Evolutionary conservation across 192 early-diverging fungal genomes (phyloP).

Genomic region (Geosiphon pyriformis): DNA sequence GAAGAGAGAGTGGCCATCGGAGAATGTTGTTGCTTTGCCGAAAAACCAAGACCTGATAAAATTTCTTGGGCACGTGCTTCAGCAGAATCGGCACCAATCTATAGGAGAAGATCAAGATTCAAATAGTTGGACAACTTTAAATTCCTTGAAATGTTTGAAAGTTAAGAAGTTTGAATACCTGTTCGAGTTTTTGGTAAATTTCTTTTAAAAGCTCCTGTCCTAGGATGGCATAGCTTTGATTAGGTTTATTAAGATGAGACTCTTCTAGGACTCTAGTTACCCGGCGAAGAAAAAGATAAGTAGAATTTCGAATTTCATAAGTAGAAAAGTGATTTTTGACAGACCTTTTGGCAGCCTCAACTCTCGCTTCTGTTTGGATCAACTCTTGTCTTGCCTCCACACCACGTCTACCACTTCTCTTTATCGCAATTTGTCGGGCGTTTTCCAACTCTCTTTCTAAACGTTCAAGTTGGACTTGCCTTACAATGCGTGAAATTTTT

Average conservation of each 20-base stretch:
- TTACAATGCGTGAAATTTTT: conserved; percentile 38
- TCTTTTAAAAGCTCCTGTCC: conserved; percentile 52
- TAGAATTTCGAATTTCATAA: no score
- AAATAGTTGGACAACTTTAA: no score
- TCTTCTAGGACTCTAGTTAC: not conserved
- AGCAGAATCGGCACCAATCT: conserved; percentile 57
- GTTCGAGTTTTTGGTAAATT: conserved; percentile 53
- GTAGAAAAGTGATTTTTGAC: conserved; percentile 21
- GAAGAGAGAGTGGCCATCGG: conserved; percentile 53
- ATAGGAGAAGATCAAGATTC: not conserved
- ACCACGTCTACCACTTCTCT: conserved; percentile 64
- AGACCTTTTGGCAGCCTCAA: conserved; percentile 30
- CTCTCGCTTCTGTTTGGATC: conserved; percentile 36
- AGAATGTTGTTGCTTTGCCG: conserved; percentile 51
- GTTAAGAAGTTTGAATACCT: no score
- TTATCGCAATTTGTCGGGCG: conserved; percentile 54
- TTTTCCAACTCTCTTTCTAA: conserved; percentile 37
- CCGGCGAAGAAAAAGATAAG: not conserved
- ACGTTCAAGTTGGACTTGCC: conserved; percentile 39
- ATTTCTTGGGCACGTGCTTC: conserved; percentile 66
- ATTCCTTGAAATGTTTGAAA: no score
- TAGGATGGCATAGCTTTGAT: conserved; percentile 32
- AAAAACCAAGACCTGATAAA: conserved; percentile 70
- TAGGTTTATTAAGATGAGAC: conserved; percentile 10
- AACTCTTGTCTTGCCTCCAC: conserved; percentile 52